Percentiles rank a stretch among this genome's conserved stretches.
Evolutionary conservation across 306 rosid genomes (phyloP).

Genomic region (Betula pendula): DNA sequence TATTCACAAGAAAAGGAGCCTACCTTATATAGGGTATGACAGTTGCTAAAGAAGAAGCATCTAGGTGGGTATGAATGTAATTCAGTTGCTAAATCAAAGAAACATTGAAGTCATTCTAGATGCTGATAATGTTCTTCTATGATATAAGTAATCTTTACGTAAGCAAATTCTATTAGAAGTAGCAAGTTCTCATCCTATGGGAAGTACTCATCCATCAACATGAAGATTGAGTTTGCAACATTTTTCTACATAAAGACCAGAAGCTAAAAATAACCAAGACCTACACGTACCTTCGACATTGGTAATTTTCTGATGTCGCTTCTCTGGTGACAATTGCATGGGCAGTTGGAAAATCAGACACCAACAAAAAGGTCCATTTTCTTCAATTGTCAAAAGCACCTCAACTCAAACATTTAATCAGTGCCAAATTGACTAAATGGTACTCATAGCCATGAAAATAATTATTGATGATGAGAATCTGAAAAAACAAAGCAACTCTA

Average conservation of each 20-base stretch:
- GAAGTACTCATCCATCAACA: neutral
- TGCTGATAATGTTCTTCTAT: neutral
- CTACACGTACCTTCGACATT: slow-evolving; percentile 21
- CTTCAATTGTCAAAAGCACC: slow-evolving; percentile 26
- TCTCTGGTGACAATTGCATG: slow-evolving; percentile 16
- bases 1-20: slow-evolving; percentile 23
- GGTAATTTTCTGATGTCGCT: slow-evolving; percentile 28
- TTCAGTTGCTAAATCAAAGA: slow-evolving; percentile 17
- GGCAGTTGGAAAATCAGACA: slow-evolving; percentile 25
- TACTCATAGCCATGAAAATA: neutral
- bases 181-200: neutral
- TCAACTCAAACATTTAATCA: slow-evolving; percentile 29
- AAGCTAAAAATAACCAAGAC: slow-evolving; percentile 2
- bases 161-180: slow-evolving; percentile 7
- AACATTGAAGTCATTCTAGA: neutral
- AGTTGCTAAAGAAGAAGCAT: slow-evolving; percentile 15
- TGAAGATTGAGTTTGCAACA: neutral
- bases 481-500: slow-evolving; percentile 10
- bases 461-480: slow-evolving; percentile 24
- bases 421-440: slow-evolving; percentile 30
- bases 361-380: slow-evolving; percentile 11
- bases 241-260: slow-evolving; percentile 9
- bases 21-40: slow-evolving; percentile 5
- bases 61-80: slow-evolving; percentile 5
- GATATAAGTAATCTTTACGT: neutral